A percentile compares a stretch with the other conserved stretches of the same genome.
Evolutionary conservation across 2,329 filamentous ascomycete species (phyloP).

Genomic region (Microsporum ferrugineum): DNA sequence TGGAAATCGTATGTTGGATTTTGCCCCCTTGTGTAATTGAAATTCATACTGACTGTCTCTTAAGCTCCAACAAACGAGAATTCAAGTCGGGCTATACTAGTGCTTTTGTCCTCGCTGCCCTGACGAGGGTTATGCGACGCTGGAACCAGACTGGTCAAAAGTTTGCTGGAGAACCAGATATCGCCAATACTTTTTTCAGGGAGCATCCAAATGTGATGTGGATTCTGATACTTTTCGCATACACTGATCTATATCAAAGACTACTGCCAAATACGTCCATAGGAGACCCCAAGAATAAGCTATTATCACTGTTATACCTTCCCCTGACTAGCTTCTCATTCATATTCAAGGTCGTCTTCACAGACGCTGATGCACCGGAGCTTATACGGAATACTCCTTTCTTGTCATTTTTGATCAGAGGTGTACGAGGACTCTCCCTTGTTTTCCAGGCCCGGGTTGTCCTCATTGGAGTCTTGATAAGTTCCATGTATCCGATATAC

Average conservation of each 20-base stretch:
- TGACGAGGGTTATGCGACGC: slow-evolving; percentile 56
- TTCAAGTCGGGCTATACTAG: slow-evolving; percentile 12
- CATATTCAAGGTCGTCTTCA: slow-evolving; percentile 83
- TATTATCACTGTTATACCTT: slow-evolving; percentile 10
- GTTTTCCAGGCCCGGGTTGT: slow-evolving; percentile 42
- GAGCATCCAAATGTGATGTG: slow-evolving; percentile 59
- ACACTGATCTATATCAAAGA: slow-evolving; percentile 47
- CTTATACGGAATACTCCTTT: slow-evolving; percentile 42
- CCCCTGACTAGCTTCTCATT: slow-evolving; percentile 45
- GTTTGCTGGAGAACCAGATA: slow-evolving; percentile 78
- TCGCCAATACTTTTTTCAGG: slow-evolving; percentile 60
- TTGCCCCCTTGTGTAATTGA: background rate
- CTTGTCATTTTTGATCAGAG: slow-evolving; percentile 25
- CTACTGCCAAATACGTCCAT: slow-evolving; percentile 20
- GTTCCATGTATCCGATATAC: slow-evolving; percentile 21
- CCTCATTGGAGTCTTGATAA: slow-evolving; percentile 35
- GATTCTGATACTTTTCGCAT: slow-evolving; percentile 58
- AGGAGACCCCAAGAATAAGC: background rate
- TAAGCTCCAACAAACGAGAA: background rate
- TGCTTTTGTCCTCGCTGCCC: slow-evolving; percentile 42
- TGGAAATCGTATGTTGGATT: slow-evolving; percentile 21
- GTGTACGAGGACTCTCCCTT: slow-evolving; percentile 33
- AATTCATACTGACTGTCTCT: background rate
- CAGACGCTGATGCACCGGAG: slow-evolving; percentile 76
- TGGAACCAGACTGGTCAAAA: slow-evolving; percentile 99